A percentile compares a stretch with the other conserved stretches of the same genome.
These are phyloP conservation scores for Aspergillus sp. DNA, from an alignment of 2,329 filamentous ascomycete species.

Conservation along the genomic window DNA sequence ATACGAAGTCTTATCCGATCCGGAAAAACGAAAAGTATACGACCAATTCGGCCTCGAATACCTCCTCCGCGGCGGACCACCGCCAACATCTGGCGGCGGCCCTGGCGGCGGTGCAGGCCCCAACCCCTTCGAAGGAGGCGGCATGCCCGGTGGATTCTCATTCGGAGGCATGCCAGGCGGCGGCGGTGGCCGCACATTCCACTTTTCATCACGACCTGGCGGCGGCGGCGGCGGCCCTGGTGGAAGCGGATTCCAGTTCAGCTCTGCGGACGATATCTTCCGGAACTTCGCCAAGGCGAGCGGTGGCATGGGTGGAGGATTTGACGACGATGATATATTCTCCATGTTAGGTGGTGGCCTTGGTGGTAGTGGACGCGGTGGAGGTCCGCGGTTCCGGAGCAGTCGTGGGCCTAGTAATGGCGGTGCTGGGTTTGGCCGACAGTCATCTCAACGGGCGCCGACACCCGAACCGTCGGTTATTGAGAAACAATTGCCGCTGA, in stretches of 20 bases:
- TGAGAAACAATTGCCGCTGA: slow-evolving; percentile 76
- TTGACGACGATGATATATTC: slow-evolving; percentile 60
- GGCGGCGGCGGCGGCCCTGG: slow-evolving; percentile 50
- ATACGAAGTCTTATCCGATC: slow-evolving; percentile 96
- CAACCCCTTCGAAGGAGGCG: slow-evolving; percentile 58
- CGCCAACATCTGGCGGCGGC: slow-evolving; percentile 62
- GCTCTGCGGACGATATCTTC: slow-evolving; percentile 80
- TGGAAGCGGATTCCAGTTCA: slow-evolving; percentile 74
- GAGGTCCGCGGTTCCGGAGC: slow-evolving; percentile 33
- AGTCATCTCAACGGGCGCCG: slow-evolving; percentile 34
- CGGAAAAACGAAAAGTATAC: slow-evolving; percentile 93
- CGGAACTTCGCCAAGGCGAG: slow-evolving; percentile 71
- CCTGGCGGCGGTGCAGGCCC: slow-evolving; percentile 54
- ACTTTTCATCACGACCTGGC: slow-evolving; percentile 51
- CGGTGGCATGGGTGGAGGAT: slow-evolving; percentile 51
- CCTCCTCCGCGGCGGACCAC: slow-evolving; percentile 74
- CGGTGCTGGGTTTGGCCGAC: slow-evolving; percentile 27
- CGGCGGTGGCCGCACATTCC: slow-evolving; percentile 49
- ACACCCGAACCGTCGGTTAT: slow-evolving; percentile 89
- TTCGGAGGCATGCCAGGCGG: slow-evolving; percentile 54
- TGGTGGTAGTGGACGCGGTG: slow-evolving; percentile 44
- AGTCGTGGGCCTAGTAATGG: slow-evolving; percentile 16
- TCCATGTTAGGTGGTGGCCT: slow-evolving; percentile 45
- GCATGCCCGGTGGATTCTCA: slow-evolving; percentile 55
- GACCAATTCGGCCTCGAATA: slow-evolving; percentile 95